phyloP scores from a whole-genome alignment of 257 asterid species.

The Penstemon eatonii region DNA sequence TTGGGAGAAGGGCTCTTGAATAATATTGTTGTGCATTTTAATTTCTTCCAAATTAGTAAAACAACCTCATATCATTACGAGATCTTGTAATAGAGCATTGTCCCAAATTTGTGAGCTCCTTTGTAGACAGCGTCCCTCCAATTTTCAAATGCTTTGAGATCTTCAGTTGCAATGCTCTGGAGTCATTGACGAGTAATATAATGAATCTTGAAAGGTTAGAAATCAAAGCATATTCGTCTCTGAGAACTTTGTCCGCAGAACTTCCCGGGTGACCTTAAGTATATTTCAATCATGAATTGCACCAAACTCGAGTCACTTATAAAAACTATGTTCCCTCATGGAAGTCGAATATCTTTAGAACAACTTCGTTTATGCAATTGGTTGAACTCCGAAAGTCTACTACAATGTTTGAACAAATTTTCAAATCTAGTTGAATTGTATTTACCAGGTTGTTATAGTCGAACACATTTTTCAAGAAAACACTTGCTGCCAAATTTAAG shows the following conservation, averaged over 20 bases:
- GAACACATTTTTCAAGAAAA: constrained; percentile 50
- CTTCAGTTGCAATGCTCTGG: constrained; percentile 53
- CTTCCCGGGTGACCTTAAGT: constrained; percentile 54
- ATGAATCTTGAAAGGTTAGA: constrained; percentile 57
- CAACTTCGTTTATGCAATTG: constrained; percentile 52
- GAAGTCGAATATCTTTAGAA: constrained; percentile 46
- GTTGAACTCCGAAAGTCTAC: constrained; percentile 47
- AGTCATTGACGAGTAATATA: constrained; percentile 50
- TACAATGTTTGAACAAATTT: constrained; percentile 40
- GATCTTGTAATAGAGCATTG: constrained; percentile 61
- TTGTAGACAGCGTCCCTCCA: constrained; percentile 51
- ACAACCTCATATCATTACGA: constrained; percentile 40
- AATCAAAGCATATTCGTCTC: constrained; percentile 59
- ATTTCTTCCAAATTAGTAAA: no score
- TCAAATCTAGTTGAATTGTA: constrained; percentile 49
- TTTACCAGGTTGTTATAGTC: constrained; percentile 41
- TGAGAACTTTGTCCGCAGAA: constrained; percentile 45
- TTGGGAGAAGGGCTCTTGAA: constrained; percentile 62
- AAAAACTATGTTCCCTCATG: constrained; percentile 32
- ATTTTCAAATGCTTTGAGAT: constrained; percentile 63
- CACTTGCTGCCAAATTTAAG: constrained; percentile 59
- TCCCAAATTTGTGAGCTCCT: constrained; percentile 40
- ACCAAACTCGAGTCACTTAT: constrained; percentile 48
- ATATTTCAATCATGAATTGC: constrained; percentile 53
- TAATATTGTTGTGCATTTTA: constrained; percentile 47